phyloP scores from a whole-genome alignment of 2,329 filamentous ascomycete genomes.

The Cladosporium sp. region DNA sequence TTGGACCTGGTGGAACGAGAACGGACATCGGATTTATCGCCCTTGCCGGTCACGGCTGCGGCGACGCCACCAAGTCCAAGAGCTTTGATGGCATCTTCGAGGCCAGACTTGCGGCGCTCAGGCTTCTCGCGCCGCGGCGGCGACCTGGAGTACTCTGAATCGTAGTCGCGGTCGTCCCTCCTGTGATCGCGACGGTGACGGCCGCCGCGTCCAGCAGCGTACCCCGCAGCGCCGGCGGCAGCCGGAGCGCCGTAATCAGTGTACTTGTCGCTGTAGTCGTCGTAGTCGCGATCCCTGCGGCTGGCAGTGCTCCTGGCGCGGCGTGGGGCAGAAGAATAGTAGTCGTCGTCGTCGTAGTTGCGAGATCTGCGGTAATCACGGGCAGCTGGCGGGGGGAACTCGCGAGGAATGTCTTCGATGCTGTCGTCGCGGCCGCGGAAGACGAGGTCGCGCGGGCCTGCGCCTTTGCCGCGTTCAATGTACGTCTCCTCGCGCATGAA shows the following conservation, averaged over 20 bases:
- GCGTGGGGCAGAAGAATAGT: constrained; percentile 43
- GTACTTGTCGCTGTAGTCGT: constrained; percentile 56
- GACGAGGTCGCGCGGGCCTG: constrained; percentile 45
- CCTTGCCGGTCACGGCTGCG: constrained; percentile 47
- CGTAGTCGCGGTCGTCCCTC: constrained; percentile 36
- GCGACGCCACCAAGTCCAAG: constrained; percentile 55
- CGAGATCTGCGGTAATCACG: constrained; percentile 30
- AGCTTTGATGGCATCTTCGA: constrained; percentile 58
- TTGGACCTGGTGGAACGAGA: constrained; percentile 37
- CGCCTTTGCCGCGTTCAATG: constrained; percentile 43
- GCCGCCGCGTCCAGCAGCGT: constrained; percentile 33
- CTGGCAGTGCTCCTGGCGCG: constrained; percentile 61
- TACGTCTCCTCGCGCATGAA: constrained; percentile 48
- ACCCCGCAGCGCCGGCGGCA: constrained; percentile 39
- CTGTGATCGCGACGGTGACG: constrained; percentile 21
- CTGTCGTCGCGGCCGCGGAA: constrained; percentile 65
- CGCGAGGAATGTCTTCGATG: constrained; percentile 79
- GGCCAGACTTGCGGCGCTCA: constrained; percentile 52
- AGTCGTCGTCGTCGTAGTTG: constrained; percentile 48
- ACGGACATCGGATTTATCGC: constrained; percentile 53
- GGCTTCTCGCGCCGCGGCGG: constrained; percentile 31
- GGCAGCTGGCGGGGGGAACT: constrained; percentile 69
- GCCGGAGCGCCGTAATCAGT: constrained; percentile 41
- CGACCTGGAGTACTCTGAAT: constrained; percentile 42
- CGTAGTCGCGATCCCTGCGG: constrained; percentile 22